Conservation (phyloP, 2,329 filamentous ascomycete genomes). For the Seiridium cupressi region DNA sequence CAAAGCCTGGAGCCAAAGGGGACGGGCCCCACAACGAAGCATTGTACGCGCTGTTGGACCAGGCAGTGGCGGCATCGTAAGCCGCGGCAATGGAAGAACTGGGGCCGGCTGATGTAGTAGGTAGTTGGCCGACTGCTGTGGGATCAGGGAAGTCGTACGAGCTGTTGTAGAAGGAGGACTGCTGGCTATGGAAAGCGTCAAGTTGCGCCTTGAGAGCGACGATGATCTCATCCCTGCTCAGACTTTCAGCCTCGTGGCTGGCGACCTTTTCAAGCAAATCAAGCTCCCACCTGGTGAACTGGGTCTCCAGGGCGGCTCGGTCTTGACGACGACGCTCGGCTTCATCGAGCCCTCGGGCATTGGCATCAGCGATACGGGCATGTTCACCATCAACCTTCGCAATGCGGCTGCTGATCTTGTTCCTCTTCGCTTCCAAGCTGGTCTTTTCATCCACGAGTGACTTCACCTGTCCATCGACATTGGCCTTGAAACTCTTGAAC, state of each 20-base stretch:
- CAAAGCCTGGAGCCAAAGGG: slow-evolving; percentile 36
- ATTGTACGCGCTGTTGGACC: slow-evolving; percentile 30
- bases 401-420: slow-evolving; percentile 70
- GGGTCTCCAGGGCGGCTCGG: slow-evolving; percentile 43
- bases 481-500: slow-evolving; percentile 57
- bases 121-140: slow-evolving; percentile 16
- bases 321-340: slow-evolving; percentile 58
- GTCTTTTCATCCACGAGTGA: slow-evolving; percentile 63
- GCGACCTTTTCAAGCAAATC: slow-evolving; percentile 39
- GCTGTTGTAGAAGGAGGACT: slow-evolving; percentile 28
- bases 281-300: slow-evolving; percentile 43
- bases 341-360: slow-evolving; percentile 62
- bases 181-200: slow-evolving; percentile 34
- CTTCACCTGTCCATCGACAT: slow-evolving; percentile 62
- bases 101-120: background rate
- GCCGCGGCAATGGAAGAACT: slow-evolving; percentile 14
- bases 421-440: slow-evolving; percentile 64
- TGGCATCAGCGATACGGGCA: slow-evolving; percentile 67
- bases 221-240: slow-evolving; percentile 39
- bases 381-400: slow-evolving; percentile 72
- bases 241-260: slow-evolving; percentile 32
- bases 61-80: slow-evolving; percentile 26
- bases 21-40: slow-evolving; percentile 29
- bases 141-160: slow-evolving; percentile 28
- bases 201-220: slow-evolving; percentile 36